Base-by-base conservation (phyloP, 1,139 yeast genomes). In the Pichia sp. region DNA sequence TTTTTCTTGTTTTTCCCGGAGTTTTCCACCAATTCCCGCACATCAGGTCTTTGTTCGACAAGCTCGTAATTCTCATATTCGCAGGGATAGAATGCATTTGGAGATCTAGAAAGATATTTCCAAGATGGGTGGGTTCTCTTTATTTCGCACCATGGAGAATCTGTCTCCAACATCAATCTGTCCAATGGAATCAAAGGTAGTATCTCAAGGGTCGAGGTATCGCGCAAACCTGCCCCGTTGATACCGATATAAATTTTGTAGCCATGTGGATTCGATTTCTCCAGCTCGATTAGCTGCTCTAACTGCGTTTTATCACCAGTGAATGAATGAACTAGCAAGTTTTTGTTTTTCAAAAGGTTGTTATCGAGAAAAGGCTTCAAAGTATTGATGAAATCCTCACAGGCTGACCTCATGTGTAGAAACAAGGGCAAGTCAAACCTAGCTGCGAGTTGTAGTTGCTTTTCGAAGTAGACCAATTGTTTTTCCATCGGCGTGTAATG, bases 141-240 rank as follows among this genome's bases (percentile, higher is more conserved):
- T 46, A 93, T 82, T 65, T 92, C 98, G 72, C 99, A 93, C 99
- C 99, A 93, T 1, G 99, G 99, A 1, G 98, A 92, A 71, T 93
- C 98, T 0, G 98, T 92, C 69, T 93, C 99, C 27, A 93, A 79
- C 80, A 93, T 72, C 43, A 93, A 70, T 62, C 76, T 77, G 10
- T 84, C 80, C 9, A 82, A 64, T 0, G 99, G 98, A 10, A 93
- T 78, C 41, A 71, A 65, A 46, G 75, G 73, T 0, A 86, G 90
- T 14, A 85, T 92, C 20, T 76, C 75, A 10, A 92, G 70, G 64
- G 88, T 90, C 58, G 87, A 92, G 55, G 81, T 80, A 0, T 89
- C 81, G 65, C 87, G 87, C 59, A 95, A 76, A 2, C 98, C 91
- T 64, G 99, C 93, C 1, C 99, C 99, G 67, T 93, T 93, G 59